Evolutionary conservation across 2,329 filamentous ascomycete species (phyloP), one percentile per base, ranked within the genome.

Genomic region (Knufia petricola): DNA sequence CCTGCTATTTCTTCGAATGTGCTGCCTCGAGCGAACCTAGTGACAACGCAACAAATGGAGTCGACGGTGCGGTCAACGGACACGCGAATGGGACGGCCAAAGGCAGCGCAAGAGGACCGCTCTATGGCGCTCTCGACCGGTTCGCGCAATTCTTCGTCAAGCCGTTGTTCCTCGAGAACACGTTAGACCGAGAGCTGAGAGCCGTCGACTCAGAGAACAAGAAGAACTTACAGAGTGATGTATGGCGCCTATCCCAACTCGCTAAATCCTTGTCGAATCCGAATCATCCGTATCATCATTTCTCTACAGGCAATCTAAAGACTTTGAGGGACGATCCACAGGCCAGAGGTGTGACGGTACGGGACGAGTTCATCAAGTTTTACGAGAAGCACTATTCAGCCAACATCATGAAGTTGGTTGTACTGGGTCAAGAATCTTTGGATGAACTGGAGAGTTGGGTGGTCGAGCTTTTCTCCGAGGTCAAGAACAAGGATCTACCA

Each of bases 1-100:
- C 92, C 55, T 96, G 96, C 69, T 98, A 94, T 71, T 96, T 86
- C 69, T 98, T 98, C 64, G 92, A 98, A 62, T 82, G 96, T 50
- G 87, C 86, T 17, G 87, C 88, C 26, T 87, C 87, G 45, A 78
- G 84, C 10, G 71, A 71, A 39, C 64, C 69, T 2, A 61, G 66
- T 54, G 55, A 62, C 68, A 58, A 24, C 55, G 13, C 34, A 9
- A 19, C 31, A 10, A 24, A 34, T 24, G 42, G 31, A 12, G 28
- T 36, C 17, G 59, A 42, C 28, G 13, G 44, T 17, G 31, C 20
- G 15, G 50, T 49, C 12, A 36, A 36, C 20, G 31, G 19, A 9
- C 10, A 26, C 23, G 37, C 54, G 37, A 50, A 59, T 45, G 52
- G 52, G 32, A 32, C 51, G 34, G 50, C 52, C 9, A 52, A 46